Conservation (phyloP, 768 basidiomycete species). For the Lactarius psammicola region DNA sequence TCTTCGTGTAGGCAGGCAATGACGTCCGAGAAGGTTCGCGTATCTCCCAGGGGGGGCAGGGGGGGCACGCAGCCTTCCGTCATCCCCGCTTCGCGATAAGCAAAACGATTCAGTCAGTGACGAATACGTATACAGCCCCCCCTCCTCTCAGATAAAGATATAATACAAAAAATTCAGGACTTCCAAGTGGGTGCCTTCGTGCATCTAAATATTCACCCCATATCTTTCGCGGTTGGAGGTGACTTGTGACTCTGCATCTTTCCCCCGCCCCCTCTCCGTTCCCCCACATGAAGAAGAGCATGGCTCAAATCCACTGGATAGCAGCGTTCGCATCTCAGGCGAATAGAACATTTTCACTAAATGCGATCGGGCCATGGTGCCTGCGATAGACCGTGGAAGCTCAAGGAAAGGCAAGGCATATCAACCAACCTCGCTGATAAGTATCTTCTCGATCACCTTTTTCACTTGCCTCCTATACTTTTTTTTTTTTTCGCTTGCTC, state of each 20-base stretch:
- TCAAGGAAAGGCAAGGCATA: background rate
- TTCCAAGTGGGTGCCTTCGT: background rate
- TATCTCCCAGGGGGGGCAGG: slow-evolving; percentile 9
- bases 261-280: background rate
- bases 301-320: background rate
- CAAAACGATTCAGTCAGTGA: background rate
- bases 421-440: slow-evolving; percentile 2
- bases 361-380: background rate
- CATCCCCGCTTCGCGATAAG: slow-evolving; percentile 24
- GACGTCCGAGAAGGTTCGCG: slow-evolving; percentile 16
- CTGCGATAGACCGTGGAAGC: background rate
- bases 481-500: background rate
- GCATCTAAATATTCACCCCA: slow-evolving; percentile 10
- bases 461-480: background rate
- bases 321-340: background rate
- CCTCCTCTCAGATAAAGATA: background rate
- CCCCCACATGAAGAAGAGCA: background rate
- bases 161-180: background rate
- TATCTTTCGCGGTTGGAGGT: background rate
- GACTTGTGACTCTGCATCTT: background rate
- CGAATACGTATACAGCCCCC: background rate
- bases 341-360: background rate
- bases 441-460: background rate
- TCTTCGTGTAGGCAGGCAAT: background rate
- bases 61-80: slow-evolving; percentile 4